Evolutionary conservation across 2,329 filamentous ascomycete species (phyloP).

Genomic region (Akanthomyces uredinophilus): DNA sequence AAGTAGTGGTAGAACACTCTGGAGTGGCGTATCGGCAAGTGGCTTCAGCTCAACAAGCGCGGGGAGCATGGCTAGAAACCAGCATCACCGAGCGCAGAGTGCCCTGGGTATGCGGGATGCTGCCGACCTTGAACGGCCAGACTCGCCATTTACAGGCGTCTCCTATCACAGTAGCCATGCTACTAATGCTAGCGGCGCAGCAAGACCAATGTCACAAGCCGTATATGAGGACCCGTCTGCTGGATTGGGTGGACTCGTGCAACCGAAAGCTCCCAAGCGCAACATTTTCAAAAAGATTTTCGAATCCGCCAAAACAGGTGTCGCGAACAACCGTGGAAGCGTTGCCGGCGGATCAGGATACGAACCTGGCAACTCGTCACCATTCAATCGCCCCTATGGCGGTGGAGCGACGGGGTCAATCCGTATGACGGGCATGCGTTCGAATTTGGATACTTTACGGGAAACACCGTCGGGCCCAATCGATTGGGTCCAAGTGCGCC

Average conservation of each 20-base stretch:
- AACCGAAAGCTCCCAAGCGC: conserved; percentile 73
- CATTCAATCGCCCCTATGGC: conserved; percentile 33
- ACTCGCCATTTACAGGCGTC: conserved; percentile 68
- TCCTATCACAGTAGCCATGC: conserved; percentile 89
- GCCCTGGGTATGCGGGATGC: conserved; percentile 56
- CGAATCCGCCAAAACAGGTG: conserved; percentile 88
- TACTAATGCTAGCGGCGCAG: conserved; percentile 40
- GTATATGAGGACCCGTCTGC: conserved; percentile 61
- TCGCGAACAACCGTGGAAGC: conserved; percentile 81
- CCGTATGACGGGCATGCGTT: conserved; percentile 30
- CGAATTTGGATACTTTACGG: conserved; percentile 49
- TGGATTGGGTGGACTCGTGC: conserved; percentile 71
- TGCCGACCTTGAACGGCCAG: conserved; percentile 50
- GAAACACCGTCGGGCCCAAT: conserved; percentile 57
- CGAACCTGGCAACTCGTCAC: conserved; percentile 37
- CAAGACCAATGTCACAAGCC: conserved; percentile 60
- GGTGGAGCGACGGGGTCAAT: conserved; percentile 26
- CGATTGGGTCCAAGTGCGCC: conserved; percentile 96
- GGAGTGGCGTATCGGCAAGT: conserved; percentile 89
- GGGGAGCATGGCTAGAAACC: conserved; percentile 81
- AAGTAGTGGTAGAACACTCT: conserved; percentile 77
- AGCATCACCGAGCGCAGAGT: conserved; percentile 56
- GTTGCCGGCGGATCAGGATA: conserved; percentile 57
- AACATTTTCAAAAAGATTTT: conserved; percentile 96
- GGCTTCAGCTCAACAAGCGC: conserved; percentile 93